These are phyloP conservation scores for Saturnispora halmiae DNA, from an alignment of 805 yeast genomes.

Conservation along the genomic window DNA sequence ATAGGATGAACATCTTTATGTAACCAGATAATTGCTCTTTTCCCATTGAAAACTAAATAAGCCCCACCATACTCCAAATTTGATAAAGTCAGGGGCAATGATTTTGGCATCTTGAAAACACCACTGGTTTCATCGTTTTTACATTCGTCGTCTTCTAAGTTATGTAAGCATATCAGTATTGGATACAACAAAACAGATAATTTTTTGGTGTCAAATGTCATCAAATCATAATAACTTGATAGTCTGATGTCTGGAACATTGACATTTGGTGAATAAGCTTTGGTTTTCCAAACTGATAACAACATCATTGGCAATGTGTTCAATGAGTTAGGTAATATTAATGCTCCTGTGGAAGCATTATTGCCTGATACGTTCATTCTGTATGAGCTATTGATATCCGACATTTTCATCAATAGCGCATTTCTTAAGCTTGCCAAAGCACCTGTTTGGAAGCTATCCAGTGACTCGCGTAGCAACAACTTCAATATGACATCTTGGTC, in stretches of 20 bases:
- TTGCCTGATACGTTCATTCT: conserved; percentile 38
- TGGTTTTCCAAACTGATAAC: conserved; percentile 60
- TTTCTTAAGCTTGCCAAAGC: conserved; percentile 29
- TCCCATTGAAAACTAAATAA: conserved; percentile 67
- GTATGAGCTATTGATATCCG: conserved; percentile 51
- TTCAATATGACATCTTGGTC: conserved; percentile 62
- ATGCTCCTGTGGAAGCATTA: conserved; percentile 44
- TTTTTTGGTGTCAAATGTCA: conserved; percentile 44
- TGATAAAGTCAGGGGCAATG: conserved; percentile 35
- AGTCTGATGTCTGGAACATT: conserved; percentile 58
- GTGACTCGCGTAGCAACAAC: conserved; percentile 43
- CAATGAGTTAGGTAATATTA: conserved; percentile 76
- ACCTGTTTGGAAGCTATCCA: conserved; percentile 33
- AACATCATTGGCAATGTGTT: conserved; percentile 59
- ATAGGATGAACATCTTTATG: conserved; percentile 59
- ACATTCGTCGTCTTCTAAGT: conserved; percentile 50
- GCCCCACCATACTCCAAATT: conserved; percentile 58
- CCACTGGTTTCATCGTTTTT: conserved; percentile 34
- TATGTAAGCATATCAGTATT: conserved; percentile 63
- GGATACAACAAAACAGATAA: conserved; percentile 71
- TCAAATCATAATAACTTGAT: conserved; percentile 41
- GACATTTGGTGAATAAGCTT: conserved; percentile 45
- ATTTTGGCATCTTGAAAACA: conserved; percentile 41
- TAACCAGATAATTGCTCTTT: conserved; percentile 50
- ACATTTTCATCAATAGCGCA: conserved; percentile 31